Conservation (phyloP, 2,329 filamentous ascomycete genomes). For the Aspergillus eucalypticola region DNA sequence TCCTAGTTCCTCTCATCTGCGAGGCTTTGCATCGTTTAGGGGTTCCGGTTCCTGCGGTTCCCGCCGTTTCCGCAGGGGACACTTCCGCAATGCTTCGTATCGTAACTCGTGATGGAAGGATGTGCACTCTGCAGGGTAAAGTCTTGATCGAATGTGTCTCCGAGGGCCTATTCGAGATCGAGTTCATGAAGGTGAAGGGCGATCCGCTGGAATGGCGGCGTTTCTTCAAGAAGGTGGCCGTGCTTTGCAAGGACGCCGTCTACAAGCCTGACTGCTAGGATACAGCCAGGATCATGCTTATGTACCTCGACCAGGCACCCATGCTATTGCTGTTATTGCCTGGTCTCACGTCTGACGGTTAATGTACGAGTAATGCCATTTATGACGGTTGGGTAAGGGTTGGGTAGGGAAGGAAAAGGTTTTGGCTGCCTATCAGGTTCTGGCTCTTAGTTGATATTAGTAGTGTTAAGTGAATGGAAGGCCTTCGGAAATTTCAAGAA, state of each 20-base stretch:
- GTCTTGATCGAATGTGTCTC: slow-evolving; percentile 48
- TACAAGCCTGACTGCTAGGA: slow-evolving; percentile 56
- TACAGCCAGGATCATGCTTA: not conserved
- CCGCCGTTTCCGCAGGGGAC: slow-evolving; percentile 49
- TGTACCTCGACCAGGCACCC: not conserved
- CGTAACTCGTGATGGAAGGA: slow-evolving; percentile 63
- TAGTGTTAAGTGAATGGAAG: not conserved
- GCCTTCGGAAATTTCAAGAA: not conserved
- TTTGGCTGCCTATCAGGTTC: not conserved
- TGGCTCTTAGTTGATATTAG: not conserved
- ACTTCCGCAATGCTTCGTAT: slow-evolving; percentile 68
- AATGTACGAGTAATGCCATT: slow-evolving; percentile 21
- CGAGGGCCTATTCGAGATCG: slow-evolving; percentile 73
- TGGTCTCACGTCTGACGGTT: not conserved
- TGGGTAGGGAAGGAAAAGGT: not conserved
- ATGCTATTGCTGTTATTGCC: not conserved
- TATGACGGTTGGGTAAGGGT: slow-evolving; percentile 12
- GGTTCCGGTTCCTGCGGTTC: slow-evolving; percentile 64
- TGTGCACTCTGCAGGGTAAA: slow-evolving; percentile 47
- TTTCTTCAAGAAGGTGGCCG: slow-evolving; percentile 93
- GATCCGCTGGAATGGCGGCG: slow-evolving; percentile 95
- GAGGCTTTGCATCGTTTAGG: slow-evolving; percentile 84
- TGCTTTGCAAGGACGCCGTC: slow-evolving; percentile 83
- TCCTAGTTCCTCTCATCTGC: slow-evolving; percentile 76
- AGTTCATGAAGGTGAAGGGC: slow-evolving; percentile 92